A percentile compares a stretch with the other conserved stretches of the same genome.
Evolutionary conservation across 352 stramenopile genomes (phyloP).

Genomic region (Phytophthora vignae): DNA sequence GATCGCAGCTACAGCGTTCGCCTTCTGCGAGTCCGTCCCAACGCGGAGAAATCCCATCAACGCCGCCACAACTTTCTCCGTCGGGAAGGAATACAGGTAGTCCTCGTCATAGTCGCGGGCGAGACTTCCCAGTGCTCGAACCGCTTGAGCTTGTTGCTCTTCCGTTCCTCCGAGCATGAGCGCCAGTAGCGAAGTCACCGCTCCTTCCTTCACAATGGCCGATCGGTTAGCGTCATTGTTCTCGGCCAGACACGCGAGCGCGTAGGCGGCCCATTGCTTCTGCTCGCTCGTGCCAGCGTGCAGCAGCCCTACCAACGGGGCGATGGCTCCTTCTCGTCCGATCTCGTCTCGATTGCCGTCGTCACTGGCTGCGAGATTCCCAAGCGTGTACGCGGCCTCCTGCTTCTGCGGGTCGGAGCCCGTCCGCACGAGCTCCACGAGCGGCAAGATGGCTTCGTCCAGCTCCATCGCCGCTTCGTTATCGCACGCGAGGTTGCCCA

Average conservation of each 20-base stretch:
- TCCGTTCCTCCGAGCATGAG: slow-evolving; percentile 7
- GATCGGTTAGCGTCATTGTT: slow-evolving; percentile 11
- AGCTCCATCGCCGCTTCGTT: slow-evolving; percentile 19
- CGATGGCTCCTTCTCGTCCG: slow-evolving; percentile 23
- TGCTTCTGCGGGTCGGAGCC: slow-evolving; percentile 30
- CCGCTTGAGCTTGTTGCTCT: slow-evolving; percentile 12
- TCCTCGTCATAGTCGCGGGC: background rate
- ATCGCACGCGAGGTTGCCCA: slow-evolving; percentile 30
- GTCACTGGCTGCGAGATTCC: slow-evolving; percentile 16
- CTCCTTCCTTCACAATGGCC: slow-evolving; percentile 14
- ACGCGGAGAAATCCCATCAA: slow-evolving; percentile 10
- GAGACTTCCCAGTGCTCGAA: slow-evolving; percentile 12
- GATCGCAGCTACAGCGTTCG: slow-evolving; percentile 6
- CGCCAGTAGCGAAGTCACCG: slow-evolving; percentile 8
- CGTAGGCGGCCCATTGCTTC: slow-evolving; percentile 16
- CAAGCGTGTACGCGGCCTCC: slow-evolving; percentile 27
- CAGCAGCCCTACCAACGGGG: slow-evolving; percentile 18
- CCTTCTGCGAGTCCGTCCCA: slow-evolving; percentile 15
- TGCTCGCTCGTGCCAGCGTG: slow-evolving; percentile 6
- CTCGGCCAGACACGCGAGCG: slow-evolving; percentile 12
- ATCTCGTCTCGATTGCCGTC: slow-evolving; percentile 22
- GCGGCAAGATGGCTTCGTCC: slow-evolving; percentile 23
- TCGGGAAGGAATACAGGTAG: background rate
- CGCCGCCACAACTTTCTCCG: slow-evolving; percentile 1
- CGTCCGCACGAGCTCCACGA: slow-evolving; percentile 24